Evolutionary conservation across 2,329 filamentous ascomycete species (phyloP), one percentile per base, ranked within the genome.

Genomic region (Aureobasidium namibiae): DNA sequence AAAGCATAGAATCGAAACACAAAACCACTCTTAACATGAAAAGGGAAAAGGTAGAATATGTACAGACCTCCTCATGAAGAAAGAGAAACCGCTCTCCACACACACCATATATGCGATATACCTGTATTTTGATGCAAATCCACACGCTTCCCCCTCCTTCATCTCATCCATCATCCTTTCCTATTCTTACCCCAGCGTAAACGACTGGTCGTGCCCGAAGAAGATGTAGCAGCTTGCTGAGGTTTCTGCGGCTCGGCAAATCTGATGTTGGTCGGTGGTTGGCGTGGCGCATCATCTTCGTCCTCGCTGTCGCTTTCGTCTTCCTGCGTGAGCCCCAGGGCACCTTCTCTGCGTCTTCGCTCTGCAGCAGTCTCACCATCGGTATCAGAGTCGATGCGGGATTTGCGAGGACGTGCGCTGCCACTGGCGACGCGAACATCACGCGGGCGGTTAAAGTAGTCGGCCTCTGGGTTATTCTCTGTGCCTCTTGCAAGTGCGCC

Each of bases 361-460:
- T 92, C 89, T 0, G 88, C 89, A 0, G 87, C 85, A 0, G 88
- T 91, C 73, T 92, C 89, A 34, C 75, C 78, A 34, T 76, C 76
- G 1, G 54, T 61, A 24, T 80, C 78, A 61, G 69, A 68, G 18
- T 63, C 54, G 16, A 57, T 2, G 11, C 54, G 31, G 8, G 54
- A 38, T 14, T 29, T 57, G 39, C 24, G 11, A 24, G 63, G 60
- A 3, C 64, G 62, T 21, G 18, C 31, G 11, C 42, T 23, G n/a
- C 54, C 54, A 11, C 31, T 29, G 2, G 54, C 41, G 9, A 57
- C 4, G 8, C 54, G 23, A 16, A 57, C 54, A n/a, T 57, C 54
- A 8, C 54, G 29, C n/a, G 42, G 23, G 8, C 42, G 42, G 13
- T 3, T 41, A 29, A 78, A 77, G 48, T 76, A 78, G 21, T 75